Base-by-base conservation (phyloP, 2,329 filamentous ascomycete species). In the Aaosphaeria pasadenensis region DNA sequence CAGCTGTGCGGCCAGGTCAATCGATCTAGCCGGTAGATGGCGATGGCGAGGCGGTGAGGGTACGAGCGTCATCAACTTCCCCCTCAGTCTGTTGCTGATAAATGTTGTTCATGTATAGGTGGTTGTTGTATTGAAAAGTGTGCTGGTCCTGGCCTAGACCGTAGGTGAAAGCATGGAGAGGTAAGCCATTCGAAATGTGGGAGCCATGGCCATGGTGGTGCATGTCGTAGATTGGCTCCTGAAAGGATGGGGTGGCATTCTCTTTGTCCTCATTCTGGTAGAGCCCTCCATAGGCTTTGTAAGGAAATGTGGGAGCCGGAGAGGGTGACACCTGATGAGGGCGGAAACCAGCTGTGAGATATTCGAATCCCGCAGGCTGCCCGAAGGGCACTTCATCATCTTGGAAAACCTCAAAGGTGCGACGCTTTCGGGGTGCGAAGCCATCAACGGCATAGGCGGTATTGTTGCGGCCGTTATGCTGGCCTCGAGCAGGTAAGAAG, bases 351-450 rank as follows among this genome's bases (percentile, higher is more conserved):
- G 68, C 60, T 6, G 64, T 70, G 30, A 71, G 62, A 48, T 66
- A 69, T 40, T 60, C 63, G 55, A 70, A 59, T 31, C 45, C 52
- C 5, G 59, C 59, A 31, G 69, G 64, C 42, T 67, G 66, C 11
- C 52, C 52, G 42, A 69, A 69, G 5, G 64, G 47, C 28, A 60
- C 49, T 5, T 65, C 59, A 11, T 74, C 66, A 39, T 75, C 72
- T 41, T 73, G 67, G 51, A 71, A 74, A 44, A 76, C 70, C 36
- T 71, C 66, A 38, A 76, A 67, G 3, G 61, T 62, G 13, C 62
- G 61, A 50, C 70, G 71, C 11, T 62, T 63, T 57, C 70, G 65
- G 2, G 57, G 45, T 46, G 51, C 66, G 47, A 59, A 59, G 6
- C 59, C 60, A 17, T 51, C 57, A 24, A 60, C 46, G 5, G 57